Evolutionary conservation across 2,329 filamentous ascomycete species (phyloP).

Genomic region (Ophiocordyceps robertsii): DNA sequence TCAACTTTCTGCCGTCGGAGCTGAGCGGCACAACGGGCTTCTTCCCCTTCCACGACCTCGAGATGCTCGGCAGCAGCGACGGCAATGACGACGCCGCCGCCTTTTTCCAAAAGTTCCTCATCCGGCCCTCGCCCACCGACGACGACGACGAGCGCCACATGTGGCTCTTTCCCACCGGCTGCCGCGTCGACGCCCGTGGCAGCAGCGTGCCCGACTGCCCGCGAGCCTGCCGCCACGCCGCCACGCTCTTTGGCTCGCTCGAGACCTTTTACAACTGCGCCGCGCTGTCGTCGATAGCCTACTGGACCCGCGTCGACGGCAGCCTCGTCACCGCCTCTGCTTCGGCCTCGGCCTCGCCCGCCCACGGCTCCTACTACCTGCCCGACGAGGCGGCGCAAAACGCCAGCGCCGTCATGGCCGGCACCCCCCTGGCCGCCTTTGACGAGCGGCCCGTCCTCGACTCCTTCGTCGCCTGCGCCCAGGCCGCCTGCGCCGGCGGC

Average conservation of each 20-base stretch:
- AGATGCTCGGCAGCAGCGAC: conserved; percentile 16
- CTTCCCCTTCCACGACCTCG: conserved; percentile 23
- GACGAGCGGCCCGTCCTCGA: conserved; percentile 15
- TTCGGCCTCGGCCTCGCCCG: conserved; percentile 2
- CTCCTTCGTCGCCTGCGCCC: conserved; percentile 19
- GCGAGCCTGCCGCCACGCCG: conserved; percentile 15
- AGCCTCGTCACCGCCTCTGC: no score
- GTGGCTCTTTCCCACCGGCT: conserved; percentile 18
- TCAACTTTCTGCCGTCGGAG: conserved; percentile 13
- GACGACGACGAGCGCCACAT: conserved; percentile 18
- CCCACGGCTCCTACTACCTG: conserved; percentile 14
- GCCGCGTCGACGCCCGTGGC: conserved; percentile 10
- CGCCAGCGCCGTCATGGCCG: conserved; percentile 22
- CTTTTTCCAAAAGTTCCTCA: conserved; percentile 18
- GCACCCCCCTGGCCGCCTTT: conserved; percentile 16
- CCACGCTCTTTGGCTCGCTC: conserved; percentile 18
- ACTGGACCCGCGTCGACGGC: conserved; percentile 13
- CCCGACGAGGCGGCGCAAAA: conserved; percentile 20
- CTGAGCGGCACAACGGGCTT: conserved; percentile 21
- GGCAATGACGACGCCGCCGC: conserved; percentile 11
- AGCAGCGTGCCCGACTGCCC: conserved; percentile 20
- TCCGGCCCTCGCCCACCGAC: conserved; percentile 11
- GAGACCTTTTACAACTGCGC: conserved; percentile 26
- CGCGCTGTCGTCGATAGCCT: conserved; percentile 18
- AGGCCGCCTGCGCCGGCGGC: conserved; percentile 19